Base-by-base conservation (phyloP, 805 yeast species). In the Monosporozyma unispora region DNA sequence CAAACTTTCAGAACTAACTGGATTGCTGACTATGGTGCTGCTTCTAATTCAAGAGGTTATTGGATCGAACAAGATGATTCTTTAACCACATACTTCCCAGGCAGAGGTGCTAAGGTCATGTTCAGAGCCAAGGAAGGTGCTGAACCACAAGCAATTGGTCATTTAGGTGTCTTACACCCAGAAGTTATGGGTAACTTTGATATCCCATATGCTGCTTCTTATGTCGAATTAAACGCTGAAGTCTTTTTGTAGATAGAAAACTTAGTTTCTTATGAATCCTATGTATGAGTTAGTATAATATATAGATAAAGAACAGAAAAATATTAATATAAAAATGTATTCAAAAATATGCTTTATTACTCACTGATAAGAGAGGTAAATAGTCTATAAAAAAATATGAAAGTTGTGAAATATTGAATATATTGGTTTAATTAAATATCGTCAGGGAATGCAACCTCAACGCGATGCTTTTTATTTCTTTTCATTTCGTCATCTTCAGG, bases 81-180 rank as follows among this genome's bases (percentile, higher is more conserved):
- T 25, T 76, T 81, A 64, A 76, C 81, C 46, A 84, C 90, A 52
- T 91, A 77, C 71, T 93, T 93, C 85, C 96, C 96, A 38, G 99
- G 98, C 40, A 84, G 99, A 74, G 97, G 96, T 54, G 99, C 99
- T 47, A 82, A 79, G 62, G 77, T 93, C 54, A 79, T 76, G 70
- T 86, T 81, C 71, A 81, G 95, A 74, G 70, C 75, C 50, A 76
- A 71, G 51, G 79, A 78, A 50, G 84, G 80, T 52, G 83, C 70
- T 31, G 72, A 76, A 39, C 78, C 76, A 14, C 67, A 75, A 58
- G 76, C 71, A 50, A 76, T 90, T 60, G 99, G 99, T 56, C 72
- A 81, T 44, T 74, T 93, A 57, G 99, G 99, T 69, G 96, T 89
- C 51, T 75, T 93, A 60, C 99, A 93, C 68, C 99, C 99, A 33